Percentiles rank a stretch among this genome's conserved stretches.
These are phyloP conservation scores for Paramecium tetraurelia DNA, from an alignment of 73 alveolate genomes.

Conservation along the genomic window DNA sequence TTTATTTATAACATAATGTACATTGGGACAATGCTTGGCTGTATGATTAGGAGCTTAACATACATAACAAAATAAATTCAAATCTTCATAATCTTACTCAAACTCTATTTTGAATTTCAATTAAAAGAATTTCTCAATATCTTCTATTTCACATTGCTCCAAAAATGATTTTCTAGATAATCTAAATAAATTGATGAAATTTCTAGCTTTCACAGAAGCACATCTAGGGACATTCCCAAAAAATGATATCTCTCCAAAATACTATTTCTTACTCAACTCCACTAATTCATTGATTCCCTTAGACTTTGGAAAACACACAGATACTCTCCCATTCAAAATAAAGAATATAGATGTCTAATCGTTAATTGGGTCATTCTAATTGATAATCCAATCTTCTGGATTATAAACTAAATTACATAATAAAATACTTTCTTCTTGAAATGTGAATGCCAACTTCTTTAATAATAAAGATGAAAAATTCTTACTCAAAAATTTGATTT, in stretches of 20 bases:
- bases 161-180: neutral
- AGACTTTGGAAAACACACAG: neutral
- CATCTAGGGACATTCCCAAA: conserved; percentile 61
- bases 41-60: neutral
- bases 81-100: neutral
- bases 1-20: conserved; percentile 1
- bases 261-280: neutral
- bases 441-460: neutral
- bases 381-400: conserved; percentile 22
- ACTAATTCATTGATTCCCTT: neutral
- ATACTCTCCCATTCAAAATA: neutral
- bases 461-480: neutral
- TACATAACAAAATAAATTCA: neutral
- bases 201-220: conserved; percentile 64
- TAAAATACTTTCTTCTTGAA: neutral
- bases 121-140: neutral
- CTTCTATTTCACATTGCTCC: neutral
- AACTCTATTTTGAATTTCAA: conserved; percentile 6
- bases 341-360: neutral
- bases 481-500: neutral
- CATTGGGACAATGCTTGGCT: neutral
- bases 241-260: conserved; percentile 75
- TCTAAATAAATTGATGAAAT: conserved; percentile 28
- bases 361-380: neutral
- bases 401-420: neutral